These are phyloP conservation scores for Eucalyptus guilfoylei DNA, from an alignment of 345 rosid species.

Conservation along the genomic window DNA sequence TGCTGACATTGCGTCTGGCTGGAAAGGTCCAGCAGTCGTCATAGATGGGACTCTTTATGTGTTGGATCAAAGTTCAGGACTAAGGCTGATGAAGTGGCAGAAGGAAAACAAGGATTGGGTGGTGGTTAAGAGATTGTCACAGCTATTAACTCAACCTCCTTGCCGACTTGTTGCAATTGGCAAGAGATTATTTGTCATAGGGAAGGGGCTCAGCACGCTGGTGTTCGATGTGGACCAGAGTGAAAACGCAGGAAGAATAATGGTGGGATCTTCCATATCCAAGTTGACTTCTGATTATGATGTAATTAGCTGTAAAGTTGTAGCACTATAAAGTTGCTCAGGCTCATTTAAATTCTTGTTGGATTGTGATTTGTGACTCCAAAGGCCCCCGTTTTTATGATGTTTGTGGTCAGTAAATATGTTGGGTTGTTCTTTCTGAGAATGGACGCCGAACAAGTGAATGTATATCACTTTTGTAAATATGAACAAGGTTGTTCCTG, in stretches of 20 bases:
- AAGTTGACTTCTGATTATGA: slow-evolving; percentile 26
- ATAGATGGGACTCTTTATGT: slow-evolving; percentile 56
- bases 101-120: slow-evolving; percentile 51
- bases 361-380: neutral
- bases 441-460: neutral
- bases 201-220: slow-evolving; percentile 60
- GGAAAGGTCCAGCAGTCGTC: slow-evolving; percentile 74
- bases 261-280: slow-evolving; percentile 63
- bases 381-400: neutral
- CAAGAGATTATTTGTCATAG: slow-evolving; percentile 47
- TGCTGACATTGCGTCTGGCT: slow-evolving; percentile 54
- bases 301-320: slow-evolving; percentile 40
- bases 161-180: slow-evolving; percentile 60
- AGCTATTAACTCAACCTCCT: slow-evolving; percentile 49
- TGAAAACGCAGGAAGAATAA: slow-evolving; percentile 36
- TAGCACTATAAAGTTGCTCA: slow-evolving; percentile 26
- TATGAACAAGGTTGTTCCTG: neutral
- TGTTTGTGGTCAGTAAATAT: neutral
- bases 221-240: slow-evolving; percentile 41
- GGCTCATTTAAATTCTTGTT: neutral
- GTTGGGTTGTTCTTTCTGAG: neutral
- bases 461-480: neutral
- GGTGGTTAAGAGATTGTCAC: slow-evolving; percentile 53
- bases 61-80: slow-evolving; percentile 66
- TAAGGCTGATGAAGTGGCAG: slow-evolving; percentile 59